Percentiles rank a stretch among this genome's conserved stretches.
These are phyloP conservation scores for Nothophaeocryptopus gaeumannii DNA, from an alignment of 2,329 filamentous ascomycete species.

Conservation along the genomic window DNA sequence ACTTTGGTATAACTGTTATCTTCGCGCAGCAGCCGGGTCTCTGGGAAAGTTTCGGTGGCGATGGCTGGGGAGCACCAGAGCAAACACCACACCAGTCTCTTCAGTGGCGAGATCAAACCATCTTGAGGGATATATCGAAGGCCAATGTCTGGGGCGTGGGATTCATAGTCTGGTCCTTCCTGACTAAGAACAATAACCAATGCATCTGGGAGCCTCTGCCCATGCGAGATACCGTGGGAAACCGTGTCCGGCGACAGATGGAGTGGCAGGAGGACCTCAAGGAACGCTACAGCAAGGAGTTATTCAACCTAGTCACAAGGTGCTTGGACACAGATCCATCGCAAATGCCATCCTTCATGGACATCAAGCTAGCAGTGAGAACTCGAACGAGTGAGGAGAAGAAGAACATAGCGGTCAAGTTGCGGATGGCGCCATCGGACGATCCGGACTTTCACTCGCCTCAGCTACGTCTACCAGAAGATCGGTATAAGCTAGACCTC, in stretches of 20 bases:
- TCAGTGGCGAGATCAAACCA: no score
- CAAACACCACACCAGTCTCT: no score
- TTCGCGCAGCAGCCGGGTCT: neutral
- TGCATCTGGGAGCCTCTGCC: no score
- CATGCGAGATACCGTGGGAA: no score
- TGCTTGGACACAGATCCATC: neutral
- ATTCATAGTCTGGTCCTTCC: neutral
- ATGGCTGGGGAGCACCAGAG: neutral
- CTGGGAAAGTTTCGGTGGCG: neutral
- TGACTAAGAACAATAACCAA: no score
- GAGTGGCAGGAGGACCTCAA: no score
- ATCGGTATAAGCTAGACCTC: no score
- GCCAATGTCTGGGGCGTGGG: conserved; percentile 1
- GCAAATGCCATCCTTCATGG: neutral
- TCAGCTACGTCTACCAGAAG: no score
- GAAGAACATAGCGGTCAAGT: neutral
- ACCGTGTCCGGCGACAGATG: no score
- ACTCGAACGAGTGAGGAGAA: no score
- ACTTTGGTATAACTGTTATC: conserved; percentile 5
- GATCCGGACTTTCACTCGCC: neutral
- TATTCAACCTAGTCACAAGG: neutral
- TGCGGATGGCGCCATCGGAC: neutral
- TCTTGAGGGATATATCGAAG: neutral
- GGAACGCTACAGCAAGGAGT: neutral
- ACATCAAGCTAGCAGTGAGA: neutral